A percentile compares a stretch with the other conserved stretches of the same genome.
These are phyloP conservation scores for Entomortierella parvispora DNA, from an alignment of 192 early-diverging fungal genomes.

Conservation along the genomic window DNA sequence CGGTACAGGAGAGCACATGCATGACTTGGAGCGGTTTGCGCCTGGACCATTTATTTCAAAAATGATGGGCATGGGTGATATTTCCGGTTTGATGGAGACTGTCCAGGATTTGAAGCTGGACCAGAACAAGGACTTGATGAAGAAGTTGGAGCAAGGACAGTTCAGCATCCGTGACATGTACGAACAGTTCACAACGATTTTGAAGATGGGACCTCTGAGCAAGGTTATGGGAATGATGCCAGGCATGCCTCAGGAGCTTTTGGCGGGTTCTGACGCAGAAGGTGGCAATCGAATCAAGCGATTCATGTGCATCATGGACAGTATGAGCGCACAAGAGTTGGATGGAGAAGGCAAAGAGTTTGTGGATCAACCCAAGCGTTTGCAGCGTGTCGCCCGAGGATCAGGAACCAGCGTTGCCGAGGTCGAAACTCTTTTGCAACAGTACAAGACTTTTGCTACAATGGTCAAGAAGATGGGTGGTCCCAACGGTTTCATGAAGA, in stretches of 20 bases:
- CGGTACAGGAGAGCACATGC: constrained; percentile 97
- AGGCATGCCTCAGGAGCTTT: constrained; percentile 64
- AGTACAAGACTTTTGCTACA: constrained; percentile 81
- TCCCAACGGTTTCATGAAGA: constrained; percentile 82
- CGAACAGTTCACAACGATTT: constrained; percentile 90
- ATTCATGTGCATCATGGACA: constrained; percentile 95
- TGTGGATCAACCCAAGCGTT: constrained; percentile 70
- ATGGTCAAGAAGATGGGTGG: constrained; percentile 96
- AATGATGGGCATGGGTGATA: constrained; percentile 94
- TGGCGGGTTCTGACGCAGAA: constrained; percentile 61
- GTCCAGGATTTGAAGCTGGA: constrained; percentile 90
- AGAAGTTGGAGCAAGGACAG: constrained; percentile 83
- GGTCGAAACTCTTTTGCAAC: constrained; percentile 84
- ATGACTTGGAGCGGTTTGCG: constrained; percentile 91
- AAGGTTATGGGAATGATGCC: constrained; percentile 84
- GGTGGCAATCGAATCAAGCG: constrained; percentile 70
- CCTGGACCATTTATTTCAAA: constrained; percentile 92
- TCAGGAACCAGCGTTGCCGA: constrained; percentile 84
- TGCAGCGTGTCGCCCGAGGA: constrained; percentile 86
- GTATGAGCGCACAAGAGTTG: constrained; percentile 92
- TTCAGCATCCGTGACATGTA: constrained; percentile 95
- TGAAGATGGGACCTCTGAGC: constrained; percentile 91
- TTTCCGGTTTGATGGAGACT: constrained; percentile 86
- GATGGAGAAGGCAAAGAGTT: constrained; percentile 91
- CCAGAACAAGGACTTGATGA: constrained; percentile 88